Base-by-base conservation (phyloP, 139 green algal genomes). In the Zygnema cylindricum region DNA sequence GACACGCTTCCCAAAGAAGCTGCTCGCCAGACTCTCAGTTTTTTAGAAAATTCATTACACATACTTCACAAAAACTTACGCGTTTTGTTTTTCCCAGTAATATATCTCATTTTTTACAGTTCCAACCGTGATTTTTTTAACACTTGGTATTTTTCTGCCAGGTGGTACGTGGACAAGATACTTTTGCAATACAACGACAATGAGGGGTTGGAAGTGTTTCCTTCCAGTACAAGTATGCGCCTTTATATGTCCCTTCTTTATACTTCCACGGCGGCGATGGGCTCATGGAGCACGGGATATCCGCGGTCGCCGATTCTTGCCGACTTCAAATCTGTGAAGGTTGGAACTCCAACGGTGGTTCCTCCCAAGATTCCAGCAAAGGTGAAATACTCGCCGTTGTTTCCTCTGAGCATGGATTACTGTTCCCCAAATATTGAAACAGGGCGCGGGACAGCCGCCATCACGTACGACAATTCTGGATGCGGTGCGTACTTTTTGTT, bases 161-260 rank as follows among this genome's bases (percentile, higher is more conserved):
- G 71, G 7, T 79, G 71, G 71, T 54, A 79, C 36, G 71, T 16
- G 16, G 71, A 79, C 71, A 79, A 79, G 36, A 79, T 16, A 41
- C 36, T 79, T 11, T 16, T 79, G 3, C 3, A 16, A 11, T 3
- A 40, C 21, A 7, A 40, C 11, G 16, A 16, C 16, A 16, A 41
- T 11, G 7, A 41, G 21, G 36, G 36, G 11, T 11, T 43, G 36
- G 71, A 79, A 3, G 3, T 79, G 3, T 79, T 79, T 79, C 71
- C 71, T 16, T 7, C 16, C 7, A 86, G 11, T 36, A 78, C 38
- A 2, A 63, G 54, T 43, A 81, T 81, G 81, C 75, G 79, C 35
- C 41, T 81, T 2, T 86, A 79, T 16, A 42, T 36, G 32, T 76
- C 32, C 3, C 54, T 86, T 7, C 75, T 38, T 41, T 41, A 69